Base-by-base conservation (phyloP, 805 yeast species). In the Barnettozyma botsteinii region DNA sequence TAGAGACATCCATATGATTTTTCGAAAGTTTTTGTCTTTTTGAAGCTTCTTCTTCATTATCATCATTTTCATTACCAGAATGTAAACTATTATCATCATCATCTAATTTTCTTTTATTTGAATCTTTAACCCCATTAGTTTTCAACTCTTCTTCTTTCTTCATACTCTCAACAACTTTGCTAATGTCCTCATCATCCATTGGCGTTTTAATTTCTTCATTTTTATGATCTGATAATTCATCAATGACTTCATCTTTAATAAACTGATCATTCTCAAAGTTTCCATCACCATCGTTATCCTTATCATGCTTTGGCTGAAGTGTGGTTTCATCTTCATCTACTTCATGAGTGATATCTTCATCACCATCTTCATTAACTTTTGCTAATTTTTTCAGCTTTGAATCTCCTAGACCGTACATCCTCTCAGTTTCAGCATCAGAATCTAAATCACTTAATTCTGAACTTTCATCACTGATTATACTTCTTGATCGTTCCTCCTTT, bases 391-490 rank as follows among this genome's bases (percentile, higher is more conserved):
- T 64, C 45, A 72, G 60, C 52, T 65, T 59, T 8, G 73, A 66
- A 31, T 49, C 53, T 45, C 42, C 50, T 43, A 63, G 57, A 46
- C 62, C 56, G 32, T 78, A 91, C 85, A 87, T 77, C 51, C 77
- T 81, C 56, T 88, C 96, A 0, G 97, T 88, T 57, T 88, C 97
- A 14, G 93, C 95, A 61, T 88, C 96, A 13, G 93, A 81, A 49
- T 79, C 79, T 42, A 75, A 67, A 39, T 76, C 82, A 35, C 75
- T 78, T 46, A 77, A 59, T 41, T 77, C 84, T 30, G 70, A 65
- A 14, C 55, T 48, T 31, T 48, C 55, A 40, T 55, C 55, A 13
- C 56, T 52, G 15, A 41, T 57, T 13, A 52, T 44, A 14, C 60
- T 48, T 21, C 36, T 43, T 23, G 52, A 40, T 38, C 61, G 21